Percentiles rank a stretch among this genome's conserved stretches.
These are phyloP conservation scores for Hypoxylon sp. DNA, from an alignment of 2,329 filamentous ascomycete genomes.

Conservation along the genomic window DNA sequence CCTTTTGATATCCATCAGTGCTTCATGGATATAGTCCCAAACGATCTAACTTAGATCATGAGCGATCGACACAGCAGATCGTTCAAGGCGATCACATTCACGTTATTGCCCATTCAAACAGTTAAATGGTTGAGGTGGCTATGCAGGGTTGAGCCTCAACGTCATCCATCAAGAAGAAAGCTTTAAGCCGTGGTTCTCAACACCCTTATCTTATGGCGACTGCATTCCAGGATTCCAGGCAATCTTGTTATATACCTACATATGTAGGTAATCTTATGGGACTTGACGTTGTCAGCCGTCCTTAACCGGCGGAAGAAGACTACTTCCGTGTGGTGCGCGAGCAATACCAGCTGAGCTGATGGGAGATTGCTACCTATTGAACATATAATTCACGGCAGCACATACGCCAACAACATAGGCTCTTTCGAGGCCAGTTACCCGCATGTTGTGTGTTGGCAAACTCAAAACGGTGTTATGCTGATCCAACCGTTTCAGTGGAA, in stretches of 20 bases:
- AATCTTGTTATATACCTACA: not conserved
- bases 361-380: not conserved
- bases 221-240: not conserved
- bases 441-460: slow-evolving; percentile 1
- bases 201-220: not conserved
- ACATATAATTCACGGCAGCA: not conserved
- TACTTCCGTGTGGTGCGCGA: not conserved
- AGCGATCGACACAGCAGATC: slow-evolving; percentile 35
- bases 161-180: slow-evolving; percentile 8
- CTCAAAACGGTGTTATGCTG: not conserved
- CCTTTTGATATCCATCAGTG: slow-evolving; percentile 30
- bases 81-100: slow-evolving; percentile 43
- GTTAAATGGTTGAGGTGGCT: slow-evolving; percentile 38
- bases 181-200: not conserved
- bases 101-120: slow-evolving; percentile 45
- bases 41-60: slow-evolving; percentile 30
- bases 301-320: not conserved
- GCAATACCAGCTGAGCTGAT: not conserved
- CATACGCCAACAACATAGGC: slow-evolving; percentile 3
- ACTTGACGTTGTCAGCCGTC: not conserved
- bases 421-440: not conserved
- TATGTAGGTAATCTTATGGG: not conserved
- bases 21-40: slow-evolving; percentile 21
- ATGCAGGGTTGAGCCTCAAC: slow-evolving; percentile 24
- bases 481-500: slow-evolving; percentile 8